Conservation (phyloP, 495 filamentous ascomycete species). For the Hypoxylon lenormandii region DNA sequence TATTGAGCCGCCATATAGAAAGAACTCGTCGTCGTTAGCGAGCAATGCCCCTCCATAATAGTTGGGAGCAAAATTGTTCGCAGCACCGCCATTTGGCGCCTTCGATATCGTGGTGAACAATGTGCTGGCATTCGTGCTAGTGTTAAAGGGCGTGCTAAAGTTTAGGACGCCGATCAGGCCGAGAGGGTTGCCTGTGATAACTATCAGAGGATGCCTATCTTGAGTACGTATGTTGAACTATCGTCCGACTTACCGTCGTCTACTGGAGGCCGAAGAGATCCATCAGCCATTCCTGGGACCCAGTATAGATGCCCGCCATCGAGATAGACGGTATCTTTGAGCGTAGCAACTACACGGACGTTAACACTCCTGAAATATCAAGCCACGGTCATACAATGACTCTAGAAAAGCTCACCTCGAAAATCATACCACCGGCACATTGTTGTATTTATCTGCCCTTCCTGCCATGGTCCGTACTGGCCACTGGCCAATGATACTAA, state of each 20-base stretch:
- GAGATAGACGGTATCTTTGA: constrained; percentile 75
- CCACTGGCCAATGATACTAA: constrained; percentile 43
- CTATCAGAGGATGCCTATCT: constrained; percentile 21
- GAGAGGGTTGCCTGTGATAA: constrained; percentile 57
- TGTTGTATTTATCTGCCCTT: constrained; percentile 62
- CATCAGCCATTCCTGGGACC: constrained; percentile 58
- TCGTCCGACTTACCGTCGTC: constrained; percentile 54
- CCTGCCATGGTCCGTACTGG: constrained; percentile 56
- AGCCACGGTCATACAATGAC: neutral
- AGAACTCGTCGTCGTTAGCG: constrained; percentile 72
- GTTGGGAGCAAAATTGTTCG: constrained; percentile 70
- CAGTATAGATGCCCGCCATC: constrained; percentile 72
- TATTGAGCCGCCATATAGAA: constrained; percentile 63
- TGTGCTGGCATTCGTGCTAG: constrained; percentile 63
- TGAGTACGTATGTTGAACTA: neutral
- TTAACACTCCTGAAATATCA: constrained; percentile 36
- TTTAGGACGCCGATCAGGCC: constrained; percentile 67
- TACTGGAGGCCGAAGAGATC: constrained; percentile 24
- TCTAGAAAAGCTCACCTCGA: constrained; percentile 59
- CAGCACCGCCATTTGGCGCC: constrained; percentile 54
- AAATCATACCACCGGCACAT: constrained; percentile 69
- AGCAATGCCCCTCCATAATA: constrained; percentile 74
- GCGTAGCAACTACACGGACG: constrained; percentile 64
- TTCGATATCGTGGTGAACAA: constrained; percentile 63
- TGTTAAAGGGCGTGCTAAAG: constrained; percentile 69